Percentiles rank a stretch among this genome's conserved stretches.
These are phyloP conservation scores for Cenchrus fungigraminus DNA, from an alignment of 176 grass and related monocot genomes.

Conservation along the genomic window DNA sequence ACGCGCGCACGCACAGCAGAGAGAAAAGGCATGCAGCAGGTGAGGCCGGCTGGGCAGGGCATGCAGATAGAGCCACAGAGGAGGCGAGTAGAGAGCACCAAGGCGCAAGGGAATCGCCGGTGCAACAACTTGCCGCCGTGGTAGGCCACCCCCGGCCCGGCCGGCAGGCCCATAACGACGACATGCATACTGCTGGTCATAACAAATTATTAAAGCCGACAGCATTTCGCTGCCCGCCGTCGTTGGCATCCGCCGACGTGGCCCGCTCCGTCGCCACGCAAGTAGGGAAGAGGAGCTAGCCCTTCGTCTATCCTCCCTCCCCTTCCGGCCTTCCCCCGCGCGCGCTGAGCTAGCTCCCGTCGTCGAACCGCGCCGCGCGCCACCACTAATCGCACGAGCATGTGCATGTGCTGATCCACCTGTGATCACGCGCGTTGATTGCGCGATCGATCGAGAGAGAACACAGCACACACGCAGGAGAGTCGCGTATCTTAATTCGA, in stretches of 20 bases:
- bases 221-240: slow-evolving; percentile 39
- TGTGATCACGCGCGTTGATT: no score
- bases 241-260: slow-evolving; percentile 49
- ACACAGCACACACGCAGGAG: background rate
- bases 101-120: slow-evolving; percentile 43
- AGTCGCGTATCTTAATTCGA: background rate
- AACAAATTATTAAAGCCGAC: slow-evolving; percentile 68
- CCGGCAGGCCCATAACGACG: slow-evolving; percentile 41
- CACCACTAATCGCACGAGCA: background rate
- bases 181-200: slow-evolving; percentile 24
- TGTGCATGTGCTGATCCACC: background rate
- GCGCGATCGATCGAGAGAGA: no score
- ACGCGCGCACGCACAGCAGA: background rate
- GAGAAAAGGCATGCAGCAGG: background rate
- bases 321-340: no score
- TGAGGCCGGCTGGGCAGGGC: background rate
- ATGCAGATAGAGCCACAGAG: background rate
- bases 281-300: no score
- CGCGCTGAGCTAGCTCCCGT: no score
- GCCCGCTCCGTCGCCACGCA: slow-evolving; percentile 47
- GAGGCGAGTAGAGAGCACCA: background rate
- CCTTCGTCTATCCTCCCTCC: no score
- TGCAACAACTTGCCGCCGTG: slow-evolving; percentile 55
- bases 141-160: slow-evolving; percentile 35
- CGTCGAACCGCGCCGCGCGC: background rate